phyloP scores from a whole-genome alignment of 768 basidiomycete genomes.

The Trametes gibbosa region DNA sequence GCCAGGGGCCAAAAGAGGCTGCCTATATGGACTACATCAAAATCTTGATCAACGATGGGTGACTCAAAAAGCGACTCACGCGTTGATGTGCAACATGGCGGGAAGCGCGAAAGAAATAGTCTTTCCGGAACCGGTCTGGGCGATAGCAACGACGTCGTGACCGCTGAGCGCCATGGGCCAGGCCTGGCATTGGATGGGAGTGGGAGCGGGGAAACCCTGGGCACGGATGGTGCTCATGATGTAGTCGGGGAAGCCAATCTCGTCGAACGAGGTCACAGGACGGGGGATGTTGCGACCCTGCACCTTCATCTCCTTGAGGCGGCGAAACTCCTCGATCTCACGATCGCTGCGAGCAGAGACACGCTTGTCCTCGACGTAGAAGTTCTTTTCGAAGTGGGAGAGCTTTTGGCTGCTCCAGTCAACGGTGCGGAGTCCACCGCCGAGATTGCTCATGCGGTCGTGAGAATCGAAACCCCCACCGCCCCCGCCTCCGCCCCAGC shows the following conservation, averaged over 20 bases:
- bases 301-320: conserved; percentile 84
- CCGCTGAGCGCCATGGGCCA: conserved; percentile 99
- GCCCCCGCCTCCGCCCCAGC: conserved; percentile 48
- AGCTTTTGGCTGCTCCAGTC: conserved; percentile 80
- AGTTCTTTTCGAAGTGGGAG: conserved; percentile 95
- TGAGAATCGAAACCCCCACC: conserved; percentile 54
- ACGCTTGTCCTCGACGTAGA: conserved; percentile 87
- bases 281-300: conserved; percentile 87
- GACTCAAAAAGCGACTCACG: conserved; percentile 49
- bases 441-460: conserved; percentile 80
- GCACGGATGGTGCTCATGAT: conserved; percentile 90
- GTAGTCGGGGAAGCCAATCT: conserved; percentile 95
- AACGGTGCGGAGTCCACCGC: conserved; percentile 75
- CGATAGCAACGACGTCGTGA: conserved; percentile 92
- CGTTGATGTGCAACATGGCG: conserved; percentile 99
- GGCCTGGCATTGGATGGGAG: conserved; percentile 97
- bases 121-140: conserved; percentile 98
- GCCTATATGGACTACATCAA: conserved; percentile 42
- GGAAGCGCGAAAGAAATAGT: conserved; percentile 98
- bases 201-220: conserved; percentile 88
- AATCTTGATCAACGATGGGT: neutral
- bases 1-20: conserved; percentile 88
- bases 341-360: conserved; percentile 74
- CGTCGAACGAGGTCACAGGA: conserved; percentile 90
- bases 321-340: conserved; percentile 87